Percentiles rank a stretch among this genome's conserved stretches.
Conservation (phyloP, 768 basidiomycete species). For the Lactarius trivialis region DNA sequence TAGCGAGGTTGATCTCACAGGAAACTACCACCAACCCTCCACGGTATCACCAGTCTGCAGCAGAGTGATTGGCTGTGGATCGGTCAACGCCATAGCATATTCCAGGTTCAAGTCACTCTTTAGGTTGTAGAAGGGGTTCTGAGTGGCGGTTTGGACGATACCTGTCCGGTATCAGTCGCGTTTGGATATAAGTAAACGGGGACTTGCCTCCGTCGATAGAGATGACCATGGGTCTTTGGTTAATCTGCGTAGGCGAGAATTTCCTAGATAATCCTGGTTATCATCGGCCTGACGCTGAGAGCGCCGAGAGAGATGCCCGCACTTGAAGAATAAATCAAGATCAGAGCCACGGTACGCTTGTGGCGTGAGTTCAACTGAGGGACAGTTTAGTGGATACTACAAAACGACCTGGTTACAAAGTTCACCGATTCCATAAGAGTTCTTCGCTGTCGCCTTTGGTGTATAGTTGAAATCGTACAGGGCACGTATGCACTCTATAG, state of each 20-base stretch:
- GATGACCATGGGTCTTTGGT: constrained; percentile 33
- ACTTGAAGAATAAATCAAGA: constrained; percentile 36
- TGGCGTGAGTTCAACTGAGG: constrained; percentile 37
- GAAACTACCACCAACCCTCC: constrained; percentile 25
- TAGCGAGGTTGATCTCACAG: constrained; percentile 6
- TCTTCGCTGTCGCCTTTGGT: constrained; percentile 37
- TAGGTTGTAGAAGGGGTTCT: constrained; percentile 46
- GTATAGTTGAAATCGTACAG: constrained; percentile 49
- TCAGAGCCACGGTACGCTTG: constrained; percentile 38
- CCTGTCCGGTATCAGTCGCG: constrained; percentile 26
- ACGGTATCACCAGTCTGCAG: constrained; percentile 33
- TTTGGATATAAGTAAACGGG: constrained; percentile 9
- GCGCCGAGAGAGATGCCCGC: background rate
- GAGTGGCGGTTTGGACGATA: constrained; percentile 39
- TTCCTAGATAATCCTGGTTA: constrained; percentile 28
- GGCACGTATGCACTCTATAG: constrained; percentile 50
- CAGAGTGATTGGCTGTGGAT: constrained; percentile 32
- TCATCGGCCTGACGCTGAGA: background rate
- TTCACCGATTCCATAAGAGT: constrained; percentile 47
- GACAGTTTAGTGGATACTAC: background rate
- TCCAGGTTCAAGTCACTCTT: constrained; percentile 71
- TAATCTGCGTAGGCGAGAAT: constrained; percentile 37
- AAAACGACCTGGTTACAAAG: background rate
- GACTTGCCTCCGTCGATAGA: constrained; percentile 33
- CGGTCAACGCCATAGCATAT: constrained; percentile 50